Percentiles rank a stretch among this genome's conserved stretches.
Evolutionary conservation across 441 rosid genomes (phyloP).

Genomic region (Codiaeum variegatum): DNA sequence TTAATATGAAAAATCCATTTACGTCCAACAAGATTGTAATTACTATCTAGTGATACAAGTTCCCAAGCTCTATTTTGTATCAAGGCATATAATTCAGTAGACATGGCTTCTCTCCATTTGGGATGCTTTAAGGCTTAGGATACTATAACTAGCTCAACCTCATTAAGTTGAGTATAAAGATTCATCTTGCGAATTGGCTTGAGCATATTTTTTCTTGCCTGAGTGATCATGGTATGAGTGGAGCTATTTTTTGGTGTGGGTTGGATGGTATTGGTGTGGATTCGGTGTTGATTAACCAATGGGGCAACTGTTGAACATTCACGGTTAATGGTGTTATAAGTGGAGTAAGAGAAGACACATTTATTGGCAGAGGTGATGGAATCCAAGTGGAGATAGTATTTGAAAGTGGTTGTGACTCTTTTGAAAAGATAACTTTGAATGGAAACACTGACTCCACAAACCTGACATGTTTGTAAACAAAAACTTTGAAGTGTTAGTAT

Average conservation of each 20-base stretch:
- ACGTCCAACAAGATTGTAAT: not conserved
- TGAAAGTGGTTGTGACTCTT: too few relatives aligned
- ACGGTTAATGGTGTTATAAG: too few relatives aligned
- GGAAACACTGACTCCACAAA: too few relatives aligned
- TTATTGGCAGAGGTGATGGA: too few relatives aligned
- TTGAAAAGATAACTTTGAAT: too few relatives aligned
- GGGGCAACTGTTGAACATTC: too few relatives aligned
- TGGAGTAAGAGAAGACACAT: too few relatives aligned
- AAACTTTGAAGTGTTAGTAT: too few relatives aligned
- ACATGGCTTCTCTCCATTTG: not conserved
- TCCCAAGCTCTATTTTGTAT: not conserved
- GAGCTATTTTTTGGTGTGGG: too few relatives aligned
- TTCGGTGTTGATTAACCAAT: accelerated
- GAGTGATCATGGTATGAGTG: not conserved
- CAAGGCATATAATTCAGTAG: not conserved
- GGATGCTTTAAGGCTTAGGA: not conserved
- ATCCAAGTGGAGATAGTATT: too few relatives aligned
- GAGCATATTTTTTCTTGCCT: not conserved
- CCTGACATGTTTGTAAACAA: too few relatives aligned
- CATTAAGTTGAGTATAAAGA: accelerated
- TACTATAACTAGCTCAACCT: not conserved
- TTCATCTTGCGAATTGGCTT: not conserved
- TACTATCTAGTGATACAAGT: not conserved
- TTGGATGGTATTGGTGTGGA: too few relatives aligned
- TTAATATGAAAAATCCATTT: not conserved